Evolutionary conservation across 768 basidiomycete genomes (phyloP).

Genomic region (Candolleomyces efflorescens): DNA sequence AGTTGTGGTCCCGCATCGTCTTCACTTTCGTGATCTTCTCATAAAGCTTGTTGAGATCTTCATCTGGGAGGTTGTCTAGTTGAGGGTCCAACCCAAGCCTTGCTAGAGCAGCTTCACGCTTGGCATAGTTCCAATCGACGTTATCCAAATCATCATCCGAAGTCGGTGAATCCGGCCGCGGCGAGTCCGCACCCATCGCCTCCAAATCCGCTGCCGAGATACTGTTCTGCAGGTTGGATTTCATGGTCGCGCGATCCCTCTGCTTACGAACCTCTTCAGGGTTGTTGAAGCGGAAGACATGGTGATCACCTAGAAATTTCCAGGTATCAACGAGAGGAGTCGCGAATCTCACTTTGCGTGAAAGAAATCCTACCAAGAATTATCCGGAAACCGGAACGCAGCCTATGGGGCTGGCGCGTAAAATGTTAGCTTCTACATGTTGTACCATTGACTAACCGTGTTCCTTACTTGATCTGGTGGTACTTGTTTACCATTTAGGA

Average conservation of each 20-base stretch:
- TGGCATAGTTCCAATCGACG: conserved; percentile 97
- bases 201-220: conserved; percentile 67
- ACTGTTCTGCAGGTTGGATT: conserved; percentile 64
- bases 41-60: conserved; percentile 90
- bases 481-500: conserved; percentile 92
- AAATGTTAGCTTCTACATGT: conserved; percentile 4
- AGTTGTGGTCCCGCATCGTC: conserved; percentile 77
- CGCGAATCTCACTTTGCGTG: conserved; percentile 2
- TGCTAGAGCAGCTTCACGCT: conserved; percentile 88
- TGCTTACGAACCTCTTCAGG: conserved; percentile 92
- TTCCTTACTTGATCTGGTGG: conserved; percentile 63
- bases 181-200: conserved; percentile 43
- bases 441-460: conserved; percentile 1
- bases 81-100: conserved; percentile 84
- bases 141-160: conserved; percentile 63
- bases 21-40: conserved; percentile 94
- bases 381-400: conserved; percentile 93
- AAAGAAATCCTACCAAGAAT: conserved; percentile 72
- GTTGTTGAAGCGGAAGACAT: conserved; percentile 97
- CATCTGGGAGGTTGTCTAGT: conserved; percentile 89
- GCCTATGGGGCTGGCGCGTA: conserved; percentile 58
- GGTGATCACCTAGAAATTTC: conserved; percentile 69
- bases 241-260: conserved; percentile 74
- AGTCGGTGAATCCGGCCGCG: conserved; percentile 76
- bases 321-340: conserved; percentile 5